A percentile compares a stretch with the other conserved stretches of the same genome.
These are phyloP conservation scores for Aspergillus thermomutatus DNA, from an alignment of 2,329 filamentous ascomycete species.

Conservation along the genomic window DNA sequence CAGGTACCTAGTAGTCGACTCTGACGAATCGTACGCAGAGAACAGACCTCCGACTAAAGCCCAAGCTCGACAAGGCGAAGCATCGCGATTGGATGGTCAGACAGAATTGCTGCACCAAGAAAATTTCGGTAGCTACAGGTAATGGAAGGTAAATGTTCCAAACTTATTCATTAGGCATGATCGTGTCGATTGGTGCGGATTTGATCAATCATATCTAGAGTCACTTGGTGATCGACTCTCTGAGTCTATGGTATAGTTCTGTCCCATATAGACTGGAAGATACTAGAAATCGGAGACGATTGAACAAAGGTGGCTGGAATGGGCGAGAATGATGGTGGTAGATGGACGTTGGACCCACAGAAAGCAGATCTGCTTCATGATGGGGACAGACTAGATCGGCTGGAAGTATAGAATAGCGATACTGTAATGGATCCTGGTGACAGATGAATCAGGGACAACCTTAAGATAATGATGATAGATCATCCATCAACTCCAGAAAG, in stretches of 20 bases:
- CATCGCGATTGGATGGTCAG: background rate
- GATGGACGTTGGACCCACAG: slow-evolving; percentile 9
- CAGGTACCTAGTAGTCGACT: background rate
- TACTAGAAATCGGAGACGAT: background rate
- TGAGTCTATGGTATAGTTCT: background rate
- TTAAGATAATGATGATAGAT: too few species aligned
- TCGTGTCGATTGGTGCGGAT: background rate
- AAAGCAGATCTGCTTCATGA: slow-evolving; percentile 4
- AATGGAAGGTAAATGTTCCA: background rate
- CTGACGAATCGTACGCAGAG: background rate
- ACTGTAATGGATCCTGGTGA: too few species aligned
- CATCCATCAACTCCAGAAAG: background rate
- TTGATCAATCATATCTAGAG: background rate
- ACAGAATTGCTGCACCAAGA: background rate
- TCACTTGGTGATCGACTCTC: background rate
- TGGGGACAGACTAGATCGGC: background rate
- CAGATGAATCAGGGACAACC: background rate
- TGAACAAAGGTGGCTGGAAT: background rate
- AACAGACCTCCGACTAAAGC: background rate
- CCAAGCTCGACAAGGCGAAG: background rate
- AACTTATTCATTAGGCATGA: background rate
- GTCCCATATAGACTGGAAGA: background rate
- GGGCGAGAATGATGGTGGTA: background rate
- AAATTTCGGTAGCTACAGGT: background rate
- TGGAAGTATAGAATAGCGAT: background rate